Conservation (phyloP, 2,329 filamentous ascomycete species). For the Xylariales sp. region DNA sequence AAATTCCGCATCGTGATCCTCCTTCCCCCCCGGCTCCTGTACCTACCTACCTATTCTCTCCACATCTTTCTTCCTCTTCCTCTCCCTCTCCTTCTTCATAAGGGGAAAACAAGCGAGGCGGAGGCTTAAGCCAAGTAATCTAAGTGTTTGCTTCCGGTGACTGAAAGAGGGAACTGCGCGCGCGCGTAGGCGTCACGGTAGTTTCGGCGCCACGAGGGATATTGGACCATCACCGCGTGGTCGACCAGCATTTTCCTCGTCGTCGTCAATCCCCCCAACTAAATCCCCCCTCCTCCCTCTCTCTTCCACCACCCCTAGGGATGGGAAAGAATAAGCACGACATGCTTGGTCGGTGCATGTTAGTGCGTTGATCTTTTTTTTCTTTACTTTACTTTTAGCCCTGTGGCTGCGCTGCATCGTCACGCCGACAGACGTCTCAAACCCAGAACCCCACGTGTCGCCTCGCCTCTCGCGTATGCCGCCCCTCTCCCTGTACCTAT, state of each 20-base stretch:
- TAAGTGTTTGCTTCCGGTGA: slow-evolving; percentile 6
- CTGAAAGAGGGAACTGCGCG: slow-evolving; percentile 15
- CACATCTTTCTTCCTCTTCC: neutral
- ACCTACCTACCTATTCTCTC: neutral
- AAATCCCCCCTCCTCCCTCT: no score
- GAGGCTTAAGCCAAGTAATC: slow-evolving; percentile 12
- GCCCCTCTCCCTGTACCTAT: slow-evolving; percentile 4
- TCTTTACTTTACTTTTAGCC: slow-evolving; percentile 2
- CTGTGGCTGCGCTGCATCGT: slow-evolving; percentile 11
- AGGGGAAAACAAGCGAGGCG: slow-evolving; percentile 18
- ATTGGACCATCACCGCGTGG: slow-evolving; percentile 33
- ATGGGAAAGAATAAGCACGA: slow-evolving; percentile 10
- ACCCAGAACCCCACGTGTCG: slow-evolving; percentile 30
- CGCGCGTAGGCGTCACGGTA: slow-evolving; percentile 7
- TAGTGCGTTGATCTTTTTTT: slow-evolving; percentile 7
- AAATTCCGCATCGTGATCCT: slow-evolving; percentile 1
- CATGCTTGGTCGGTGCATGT: slow-evolving; percentile 3
- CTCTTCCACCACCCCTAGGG: neutral
- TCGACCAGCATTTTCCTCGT: slow-evolving; percentile 30
- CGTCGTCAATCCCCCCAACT: neutral
- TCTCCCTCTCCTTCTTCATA: neutral
- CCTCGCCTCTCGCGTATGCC: slow-evolving; percentile 18
- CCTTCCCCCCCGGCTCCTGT: neutral
- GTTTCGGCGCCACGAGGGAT: slow-evolving; percentile 29
- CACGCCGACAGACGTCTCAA: slow-evolving; percentile 15